Percentiles rank a stretch among this genome's conserved stretches.
Evolutionary conservation across 2,329 filamentous ascomycete species (phyloP).

Genomic region (Hirsutella thompsonii): DNA sequence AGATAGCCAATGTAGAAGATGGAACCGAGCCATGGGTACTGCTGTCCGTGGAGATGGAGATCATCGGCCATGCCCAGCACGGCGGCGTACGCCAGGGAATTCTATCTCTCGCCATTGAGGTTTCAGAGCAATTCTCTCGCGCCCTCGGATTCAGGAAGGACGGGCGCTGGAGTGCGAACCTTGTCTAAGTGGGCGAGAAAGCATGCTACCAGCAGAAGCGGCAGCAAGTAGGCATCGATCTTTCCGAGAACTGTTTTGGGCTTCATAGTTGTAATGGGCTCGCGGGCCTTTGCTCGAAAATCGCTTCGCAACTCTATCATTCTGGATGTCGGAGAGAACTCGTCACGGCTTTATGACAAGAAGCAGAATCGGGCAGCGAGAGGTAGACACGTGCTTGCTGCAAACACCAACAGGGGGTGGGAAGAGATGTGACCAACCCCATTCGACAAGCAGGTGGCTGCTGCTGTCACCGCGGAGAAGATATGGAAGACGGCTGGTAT

Average conservation of each 20-base stretch:
- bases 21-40: slow-evolving; percentile 53
- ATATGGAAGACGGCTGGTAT: too few relatives aligned
- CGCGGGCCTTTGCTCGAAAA: too few relatives aligned
- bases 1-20: slow-evolving; percentile 33
- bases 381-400: too few relatives aligned
- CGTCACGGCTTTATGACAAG: too few relatives aligned
- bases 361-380: too few relatives aligned
- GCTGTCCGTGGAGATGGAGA: slow-evolving; percentile 15
- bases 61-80: neutral
- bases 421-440: too few relatives aligned
- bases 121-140: neutral
- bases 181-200: neutral
- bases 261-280: neutral
- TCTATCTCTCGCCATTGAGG: neutral
- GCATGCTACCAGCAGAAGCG: neutral
- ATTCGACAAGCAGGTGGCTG: too few relatives aligned
- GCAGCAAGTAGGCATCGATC: neutral
- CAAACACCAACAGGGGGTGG: too few relatives aligned
- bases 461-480: too few relatives aligned
- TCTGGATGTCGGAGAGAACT: too few relatives aligned
- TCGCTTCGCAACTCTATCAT: too few relatives aligned
- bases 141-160: neutral
- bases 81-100: neutral
- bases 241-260: neutral
- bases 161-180: neutral